These are phyloP conservation scores for Dendrobium catenatum DNA, from an alignment of 106 monocot genomes.

Conservation along the genomic window DNA sequence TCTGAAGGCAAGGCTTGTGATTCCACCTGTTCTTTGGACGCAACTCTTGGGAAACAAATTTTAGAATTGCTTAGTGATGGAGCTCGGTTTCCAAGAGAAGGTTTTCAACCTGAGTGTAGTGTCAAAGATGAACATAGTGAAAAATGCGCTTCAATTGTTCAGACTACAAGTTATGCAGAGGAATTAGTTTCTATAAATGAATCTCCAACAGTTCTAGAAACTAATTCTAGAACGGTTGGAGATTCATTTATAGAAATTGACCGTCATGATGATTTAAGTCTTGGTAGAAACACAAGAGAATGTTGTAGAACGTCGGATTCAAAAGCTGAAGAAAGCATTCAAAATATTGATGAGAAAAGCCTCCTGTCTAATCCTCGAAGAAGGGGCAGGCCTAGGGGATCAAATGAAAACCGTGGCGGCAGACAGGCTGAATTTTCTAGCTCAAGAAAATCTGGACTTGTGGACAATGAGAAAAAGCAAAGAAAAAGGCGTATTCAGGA, in stretches of 20 bases:
- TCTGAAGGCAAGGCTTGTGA: background rate
- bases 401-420: too few relatives aligned
- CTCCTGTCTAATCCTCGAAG: background rate
- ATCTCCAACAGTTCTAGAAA: too few relatives aligned
- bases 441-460: background rate
- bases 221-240: background rate
- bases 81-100: background rate
- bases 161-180: too few relatives aligned
- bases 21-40: background rate
- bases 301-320: background rate
- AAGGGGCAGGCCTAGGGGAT: slow-evolving; percentile 1
- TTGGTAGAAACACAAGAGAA: background rate
- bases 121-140: background rate
- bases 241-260: background rate
- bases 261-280: background rate
- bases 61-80: background rate
- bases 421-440: too few relatives aligned
- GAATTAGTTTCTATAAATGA: too few relatives aligned
- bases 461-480: background rate
- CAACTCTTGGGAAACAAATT: background rate
- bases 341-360: background rate
- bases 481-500: background rate
- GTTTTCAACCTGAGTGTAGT: background rate
- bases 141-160: background rate
- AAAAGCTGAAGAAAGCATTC: background rate